Percentiles rank a stretch among this genome's conserved stretches.
These are phyloP conservation scores for Lentinula aciculospora DNA, from an alignment of 768 basidiomycete genomes.

Conservation along the genomic window DNA sequence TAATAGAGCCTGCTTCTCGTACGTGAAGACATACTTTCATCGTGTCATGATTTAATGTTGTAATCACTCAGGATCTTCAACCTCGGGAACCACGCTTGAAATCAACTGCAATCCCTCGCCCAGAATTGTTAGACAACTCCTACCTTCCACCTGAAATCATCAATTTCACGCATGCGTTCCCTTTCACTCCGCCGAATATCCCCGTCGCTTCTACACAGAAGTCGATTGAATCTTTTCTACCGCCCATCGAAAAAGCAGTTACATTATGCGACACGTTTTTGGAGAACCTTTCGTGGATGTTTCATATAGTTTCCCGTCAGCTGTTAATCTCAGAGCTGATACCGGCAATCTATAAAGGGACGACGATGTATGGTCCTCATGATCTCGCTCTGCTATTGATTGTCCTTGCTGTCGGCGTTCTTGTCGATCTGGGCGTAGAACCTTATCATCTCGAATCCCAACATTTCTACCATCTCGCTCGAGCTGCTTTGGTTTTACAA, in stretches of 20 bases:
- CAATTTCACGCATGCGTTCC: slow-evolving; percentile 37
- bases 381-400: slow-evolving; percentile 44
- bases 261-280: slow-evolving; percentile 40
- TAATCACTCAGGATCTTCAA: not conserved
- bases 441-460: slow-evolving; percentile 48
- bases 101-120: slow-evolving; percentile 10
- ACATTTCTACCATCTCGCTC: slow-evolving; percentile 44
- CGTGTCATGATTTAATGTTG: not conserved
- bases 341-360: slow-evolving; percentile 37
- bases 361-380: slow-evolving; percentile 37
- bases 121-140: slow-evolving; percentile 36
- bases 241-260: slow-evolving; percentile 34
- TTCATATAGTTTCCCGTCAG: slow-evolving; percentile 40
- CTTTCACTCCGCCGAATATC: slow-evolving; percentile 35
- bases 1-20: slow-evolving; percentile 38
- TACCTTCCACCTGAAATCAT: slow-evolving; percentile 41
- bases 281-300: slow-evolving; percentile 47
- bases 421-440: slow-evolving; percentile 39
- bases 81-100: not conserved
- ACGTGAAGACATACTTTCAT: slow-evolving; percentile 12
- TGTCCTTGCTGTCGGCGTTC: slow-evolving; percentile 40
- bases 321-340: slow-evolving; percentile 40
- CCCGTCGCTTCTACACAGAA: slow-evolving; percentile 25
- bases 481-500: slow-evolving; percentile 40
- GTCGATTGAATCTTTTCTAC: slow-evolving; percentile 41